Evolutionary conservation across 495 filamentous ascomycete species (phyloP).

Genomic region (Penicillium maclennaniae): DNA sequence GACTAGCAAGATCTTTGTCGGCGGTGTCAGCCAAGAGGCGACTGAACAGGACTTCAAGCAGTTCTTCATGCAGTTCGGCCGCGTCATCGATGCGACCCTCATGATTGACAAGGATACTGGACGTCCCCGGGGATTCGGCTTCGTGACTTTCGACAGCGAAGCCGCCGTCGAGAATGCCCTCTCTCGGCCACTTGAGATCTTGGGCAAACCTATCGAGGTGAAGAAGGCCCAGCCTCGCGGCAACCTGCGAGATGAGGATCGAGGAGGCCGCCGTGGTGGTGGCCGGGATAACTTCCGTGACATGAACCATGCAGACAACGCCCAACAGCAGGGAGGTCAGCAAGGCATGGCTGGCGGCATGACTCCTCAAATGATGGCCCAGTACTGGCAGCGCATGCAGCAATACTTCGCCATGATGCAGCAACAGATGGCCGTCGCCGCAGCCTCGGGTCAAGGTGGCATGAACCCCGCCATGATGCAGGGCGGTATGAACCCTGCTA

Average conservation of each 20-base stretch:
- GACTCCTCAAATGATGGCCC: constrained; percentile 95
- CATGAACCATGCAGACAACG: constrained; percentile 40
- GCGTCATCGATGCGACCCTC: constrained; percentile 92
- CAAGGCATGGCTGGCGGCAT: constrained; percentile 57
- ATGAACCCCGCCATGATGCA: constrained; percentile 58
- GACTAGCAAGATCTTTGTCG: constrained; percentile 97
- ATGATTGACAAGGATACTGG: constrained; percentile 99
- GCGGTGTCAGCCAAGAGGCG: constrained; percentile 94
- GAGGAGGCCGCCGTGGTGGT: constrained; percentile 61
- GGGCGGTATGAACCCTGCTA: constrained; percentile 68
- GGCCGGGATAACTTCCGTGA: constrained; percentile 59
- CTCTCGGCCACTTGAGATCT: constrained; percentile 76
- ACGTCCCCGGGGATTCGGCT: constrained; percentile 93
- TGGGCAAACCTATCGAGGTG: constrained; percentile 94
- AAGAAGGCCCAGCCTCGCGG: constrained; percentile 96
- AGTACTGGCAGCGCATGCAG: constrained; percentile 97
- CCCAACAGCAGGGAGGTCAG: constrained; percentile 48
- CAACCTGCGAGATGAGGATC: constrained; percentile 85
- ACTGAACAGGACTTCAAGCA: constrained; percentile 93
- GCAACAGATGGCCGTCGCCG: constrained; percentile 58
- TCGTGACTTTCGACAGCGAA: constrained; percentile 96
- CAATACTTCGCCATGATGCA: constrained; percentile 95
- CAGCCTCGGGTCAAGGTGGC: constrained; percentile 34
- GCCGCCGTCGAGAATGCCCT: constrained; percentile 91
- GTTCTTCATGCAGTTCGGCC: constrained; percentile 93